Conservation (phyloP, 139 green algal species). For the Pseudopediastrum boryanum region DNA sequence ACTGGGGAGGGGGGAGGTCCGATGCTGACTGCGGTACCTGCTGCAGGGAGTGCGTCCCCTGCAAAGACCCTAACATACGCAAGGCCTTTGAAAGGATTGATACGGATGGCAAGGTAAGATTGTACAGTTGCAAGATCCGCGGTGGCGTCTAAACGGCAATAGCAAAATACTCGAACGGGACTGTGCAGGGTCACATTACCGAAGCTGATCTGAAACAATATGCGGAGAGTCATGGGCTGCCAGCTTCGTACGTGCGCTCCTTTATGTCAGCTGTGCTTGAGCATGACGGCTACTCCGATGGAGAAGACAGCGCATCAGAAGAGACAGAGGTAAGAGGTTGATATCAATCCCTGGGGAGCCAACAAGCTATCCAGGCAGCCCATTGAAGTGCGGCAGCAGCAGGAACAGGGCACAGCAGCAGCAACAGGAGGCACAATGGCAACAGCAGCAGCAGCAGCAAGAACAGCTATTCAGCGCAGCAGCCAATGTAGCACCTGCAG, state of each 20-base stretch:
- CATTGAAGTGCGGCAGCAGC: neutral
- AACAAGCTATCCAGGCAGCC: too few species aligned
- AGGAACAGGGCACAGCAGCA: neutral
- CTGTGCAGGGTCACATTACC: constrained; percentile 25
- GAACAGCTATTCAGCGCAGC: neutral
- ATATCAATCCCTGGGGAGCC: too few species aligned
- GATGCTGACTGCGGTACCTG: too few species aligned
- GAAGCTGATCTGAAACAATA: constrained; percentile 32
- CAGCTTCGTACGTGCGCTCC: constrained; percentile 25
- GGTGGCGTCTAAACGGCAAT: neutral
- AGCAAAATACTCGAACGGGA: neutral
- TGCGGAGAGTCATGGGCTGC: constrained; percentile 27
- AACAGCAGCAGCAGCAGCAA: neutral
- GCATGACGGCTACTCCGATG: constrained; percentile 10
- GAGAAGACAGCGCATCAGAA: constrained; percentile 16
- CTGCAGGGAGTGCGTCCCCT: too few species aligned
- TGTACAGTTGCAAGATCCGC: neutral
- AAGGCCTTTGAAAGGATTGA: constrained; percentile 40
- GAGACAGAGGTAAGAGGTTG: too few species aligned
- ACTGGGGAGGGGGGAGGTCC: too few species aligned
- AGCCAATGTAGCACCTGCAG: neutral
- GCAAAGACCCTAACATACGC: constrained; percentile 26
- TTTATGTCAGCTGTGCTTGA: constrained; percentile 36
- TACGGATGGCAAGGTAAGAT: constrained; percentile 7
- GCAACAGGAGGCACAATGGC: neutral